Evolutionary conservation across 225 moss, liverwort and hornwort species (phyloP), one percentile per base, ranked within the genome.

Genomic region (Climacium dendroides): DNA sequence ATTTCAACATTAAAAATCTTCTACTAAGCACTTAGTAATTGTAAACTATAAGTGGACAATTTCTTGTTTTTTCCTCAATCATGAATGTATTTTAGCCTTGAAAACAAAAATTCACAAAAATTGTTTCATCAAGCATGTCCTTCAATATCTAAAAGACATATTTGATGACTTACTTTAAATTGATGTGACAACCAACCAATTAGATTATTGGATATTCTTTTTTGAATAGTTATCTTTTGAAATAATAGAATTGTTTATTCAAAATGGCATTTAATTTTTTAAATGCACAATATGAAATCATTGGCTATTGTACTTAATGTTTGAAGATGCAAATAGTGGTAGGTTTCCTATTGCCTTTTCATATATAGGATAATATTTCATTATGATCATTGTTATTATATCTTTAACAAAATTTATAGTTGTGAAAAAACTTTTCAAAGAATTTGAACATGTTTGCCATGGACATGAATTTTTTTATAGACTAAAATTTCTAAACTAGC

Each of bases 81-180:
- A 4, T 30, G 30, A 72, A 72, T 45, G 17, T 3, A 24, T 72
- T 6, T 0, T 29, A 45, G 1, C 2, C 10, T 3, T 29, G 1
- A 29, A 72, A 29, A 47, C 4, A 29, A 10, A 47, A 73, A 73
- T 29, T 6, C 2, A 47, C 19, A 29, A 30, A 72, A 47, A 3
- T 16, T 28, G 2, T 73, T 29, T 6, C n/a, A n/a, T 0, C 11
- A 1, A 18, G 0, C 4, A 4, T 15, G 0, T 19, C 3, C 1
- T 19, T 30, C 4, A 18, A 7, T 19, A 47, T 18, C 4, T 47
- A 10, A 29, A 73, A 6, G 11, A 3, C 0, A 15, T 3, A 3
- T 69, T 39, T 24, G 4, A 69, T 39, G 69, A 39, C 3, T 26
- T 2, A 28, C 1, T 28, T 5, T 16, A 25, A 43, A 43, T 71